phyloP scores from a whole-genome alignment of 2,329 filamentous ascomycete genomes.

The Clonostachys solani region DNA sequence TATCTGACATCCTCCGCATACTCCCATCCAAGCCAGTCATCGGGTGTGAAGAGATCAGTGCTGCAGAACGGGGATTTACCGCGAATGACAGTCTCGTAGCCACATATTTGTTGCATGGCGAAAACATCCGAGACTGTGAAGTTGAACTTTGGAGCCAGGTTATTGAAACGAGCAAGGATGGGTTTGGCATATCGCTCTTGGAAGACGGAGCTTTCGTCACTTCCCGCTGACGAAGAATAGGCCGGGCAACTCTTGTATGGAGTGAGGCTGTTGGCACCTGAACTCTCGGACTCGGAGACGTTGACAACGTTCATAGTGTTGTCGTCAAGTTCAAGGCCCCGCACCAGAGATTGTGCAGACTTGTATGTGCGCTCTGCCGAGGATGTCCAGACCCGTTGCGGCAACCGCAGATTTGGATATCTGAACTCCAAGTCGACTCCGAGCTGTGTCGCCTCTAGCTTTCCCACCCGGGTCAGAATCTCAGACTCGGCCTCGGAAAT shows the following conservation, averaged over 20 bases:
- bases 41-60: slow-evolving; percentile 50
- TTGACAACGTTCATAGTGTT: slow-evolving; percentile 49
- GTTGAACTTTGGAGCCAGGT: slow-evolving; percentile 52
- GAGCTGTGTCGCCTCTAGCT: slow-evolving; percentile 54
- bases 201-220: slow-evolving; percentile 46
- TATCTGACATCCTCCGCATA: slow-evolving; percentile 62
- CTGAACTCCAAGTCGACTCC: slow-evolving; percentile 54
- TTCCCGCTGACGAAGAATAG: slow-evolving; percentile 54
- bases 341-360: slow-evolving; percentile 53
- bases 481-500: slow-evolving; percentile 52
- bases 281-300: slow-evolving; percentile 50
- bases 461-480: slow-evolving; percentile 57
- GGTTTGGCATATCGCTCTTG: slow-evolving; percentile 53
- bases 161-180: slow-evolving; percentile 52
- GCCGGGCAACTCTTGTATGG: slow-evolving; percentile 62
- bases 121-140: slow-evolving; percentile 60
- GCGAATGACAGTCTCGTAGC: slow-evolving; percentile 61
- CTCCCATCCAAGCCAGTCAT: slow-evolving; percentile 65
- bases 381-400: slow-evolving; percentile 55
- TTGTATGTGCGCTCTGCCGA: slow-evolving; percentile 58
- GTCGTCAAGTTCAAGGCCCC: slow-evolving; percentile 48
- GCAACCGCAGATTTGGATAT: slow-evolving; percentile 49
- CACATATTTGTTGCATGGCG: slow-evolving; percentile 62
- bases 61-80: slow-evolving; percentile 60
- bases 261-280: slow-evolving; percentile 56